Evolutionary conservation across 768 basidiomycete genomes (phyloP), one percentile per base, ranked within the genome.

Genomic region (Hysterangium stoloniferum): DNA sequence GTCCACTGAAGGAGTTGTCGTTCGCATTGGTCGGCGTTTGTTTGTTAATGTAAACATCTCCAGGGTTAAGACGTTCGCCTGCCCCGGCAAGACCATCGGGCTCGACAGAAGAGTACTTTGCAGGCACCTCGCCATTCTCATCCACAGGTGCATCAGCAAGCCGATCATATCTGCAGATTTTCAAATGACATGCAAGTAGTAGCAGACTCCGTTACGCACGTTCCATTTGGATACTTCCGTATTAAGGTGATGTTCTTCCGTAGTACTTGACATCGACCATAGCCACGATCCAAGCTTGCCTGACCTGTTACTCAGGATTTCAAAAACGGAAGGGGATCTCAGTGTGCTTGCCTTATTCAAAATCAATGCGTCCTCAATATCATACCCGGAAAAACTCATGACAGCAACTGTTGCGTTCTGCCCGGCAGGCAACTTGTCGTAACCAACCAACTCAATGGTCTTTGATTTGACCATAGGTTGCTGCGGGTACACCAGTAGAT

Each of bases 381-480:
- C 96, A 64, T 98, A 99, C 22, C 96, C 96, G 4, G 94, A 96
- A 68, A 88, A 99, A 65, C 90, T 93, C 96, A 99, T 99, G 58
- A 98, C 93, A 9, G 96, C 96, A 38, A 99, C 91, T 0, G 84
- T 97, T 9, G 96, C 96, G 63, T 99, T 99, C 66, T 99, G 94
- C 12, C 96, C 96, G 4, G 96, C 96, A 4, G 96, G 96, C 4
- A 99, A 77, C 54, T 85, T 84, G 67, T 99, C 94, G 63, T 98
- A 99, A 2, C 94, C 95, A 50, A 97, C 79, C 47, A 99, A 68
- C 64, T 99, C 96, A 51, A 98, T 99, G 2, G 96, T 96, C 67
- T 93, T 94, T 5, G 96, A 96, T 68, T 98, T 97, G 54, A 97
- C 94, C 95, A 99, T 96, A 2, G 96, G 96, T 60, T 97, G 91